phyloP scores from a whole-genome alignment of 768 basidiomycete genomes.

The Tephrocybe sp. region DNA sequence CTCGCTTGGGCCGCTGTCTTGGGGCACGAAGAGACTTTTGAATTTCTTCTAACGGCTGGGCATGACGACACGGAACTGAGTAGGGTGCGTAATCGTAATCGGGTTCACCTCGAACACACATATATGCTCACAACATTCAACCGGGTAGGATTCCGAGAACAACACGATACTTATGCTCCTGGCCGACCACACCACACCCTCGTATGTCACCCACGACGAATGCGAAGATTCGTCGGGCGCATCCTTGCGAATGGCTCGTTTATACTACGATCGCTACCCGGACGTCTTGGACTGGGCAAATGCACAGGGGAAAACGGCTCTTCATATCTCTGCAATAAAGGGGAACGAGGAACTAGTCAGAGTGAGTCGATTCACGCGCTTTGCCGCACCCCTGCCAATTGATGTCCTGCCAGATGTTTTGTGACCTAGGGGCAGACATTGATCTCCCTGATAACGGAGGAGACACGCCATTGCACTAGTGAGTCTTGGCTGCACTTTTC shows the following conservation, averaged over 20 bases:
- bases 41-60: conserved; percentile 80
- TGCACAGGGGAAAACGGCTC: conserved; percentile 82
- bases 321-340: conserved; percentile 85
- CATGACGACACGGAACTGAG: conserved; percentile 95
- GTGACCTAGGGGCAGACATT: conserved; percentile 87
- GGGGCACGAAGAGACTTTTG: conserved; percentile 91
- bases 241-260: conserved; percentile 79
- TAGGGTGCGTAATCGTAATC: conserved; percentile 51
- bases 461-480: conserved; percentile 94
- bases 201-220: conserved; percentile 43
- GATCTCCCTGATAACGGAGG: conserved; percentile 90
- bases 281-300: conserved; percentile 94
- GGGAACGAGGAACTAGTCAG: conserved; percentile 89
- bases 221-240: conserved; percentile 68
- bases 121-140: background rate
- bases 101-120: background rate
- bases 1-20: conserved; percentile 90
- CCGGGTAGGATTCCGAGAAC: conserved; percentile 79
- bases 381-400: background rate
- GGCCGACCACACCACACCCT: conserved; percentile 67
- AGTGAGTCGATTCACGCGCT: conserved; percentile 40
- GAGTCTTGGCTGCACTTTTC: conserved; percentile 30
- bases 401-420: conserved; percentile 68
- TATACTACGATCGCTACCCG: conserved; percentile 86
- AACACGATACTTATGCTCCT: conserved; percentile 93